phyloP scores from a whole-genome alignment of 352 stramenopile species.

The Thalassiosira mediterranea region DNA sequence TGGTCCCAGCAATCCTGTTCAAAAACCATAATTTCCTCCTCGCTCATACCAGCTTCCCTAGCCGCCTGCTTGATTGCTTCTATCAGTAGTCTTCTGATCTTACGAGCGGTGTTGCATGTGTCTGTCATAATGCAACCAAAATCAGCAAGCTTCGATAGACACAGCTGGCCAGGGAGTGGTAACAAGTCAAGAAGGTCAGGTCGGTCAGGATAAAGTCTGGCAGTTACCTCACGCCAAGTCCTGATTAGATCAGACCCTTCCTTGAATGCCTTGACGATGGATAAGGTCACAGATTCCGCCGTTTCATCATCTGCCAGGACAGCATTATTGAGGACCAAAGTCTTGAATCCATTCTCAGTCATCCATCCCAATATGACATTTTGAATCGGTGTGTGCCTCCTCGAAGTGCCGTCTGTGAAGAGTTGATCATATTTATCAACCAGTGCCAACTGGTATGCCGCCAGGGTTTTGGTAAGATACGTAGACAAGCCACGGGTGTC shows the following conservation, averaged over 20 bases:
- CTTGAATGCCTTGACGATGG: slow-evolving; percentile 7
- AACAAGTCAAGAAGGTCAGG: background rate
- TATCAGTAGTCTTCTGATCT: background rate
- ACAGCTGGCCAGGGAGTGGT: background rate
- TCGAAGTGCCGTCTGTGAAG: slow-evolving; percentile 15
- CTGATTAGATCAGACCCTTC: background rate
- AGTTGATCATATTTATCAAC: slow-evolving; percentile 18
- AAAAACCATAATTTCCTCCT: slow-evolving; percentile 12
- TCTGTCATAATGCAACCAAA: background rate
- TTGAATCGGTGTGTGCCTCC: slow-evolving; percentile 13
- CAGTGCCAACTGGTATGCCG: slow-evolving; percentile 12
- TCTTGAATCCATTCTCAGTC: slow-evolving; percentile 1
- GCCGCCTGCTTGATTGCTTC: background rate
- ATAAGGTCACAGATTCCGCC: slow-evolving; percentile 1
- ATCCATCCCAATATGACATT: slow-evolving; percentile 27
- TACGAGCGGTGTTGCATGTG: slow-evolving; percentile 4
- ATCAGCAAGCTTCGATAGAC: background rate
- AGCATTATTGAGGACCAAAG: slow-evolving; percentile 6
- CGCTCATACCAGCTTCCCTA: background rate
- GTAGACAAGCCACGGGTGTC: background rate
- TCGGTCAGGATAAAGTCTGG: background rate
- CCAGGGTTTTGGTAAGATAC: slow-evolving; percentile 11
- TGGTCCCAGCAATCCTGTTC: slow-evolving; percentile 32
- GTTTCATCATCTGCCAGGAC: slow-evolving; percentile 20
- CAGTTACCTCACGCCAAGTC: slow-evolving; percentile 6